phyloP scores from a whole-genome alignment of 1,284 basidiomycete genomes.

The Boletellus sp. region DNA sequence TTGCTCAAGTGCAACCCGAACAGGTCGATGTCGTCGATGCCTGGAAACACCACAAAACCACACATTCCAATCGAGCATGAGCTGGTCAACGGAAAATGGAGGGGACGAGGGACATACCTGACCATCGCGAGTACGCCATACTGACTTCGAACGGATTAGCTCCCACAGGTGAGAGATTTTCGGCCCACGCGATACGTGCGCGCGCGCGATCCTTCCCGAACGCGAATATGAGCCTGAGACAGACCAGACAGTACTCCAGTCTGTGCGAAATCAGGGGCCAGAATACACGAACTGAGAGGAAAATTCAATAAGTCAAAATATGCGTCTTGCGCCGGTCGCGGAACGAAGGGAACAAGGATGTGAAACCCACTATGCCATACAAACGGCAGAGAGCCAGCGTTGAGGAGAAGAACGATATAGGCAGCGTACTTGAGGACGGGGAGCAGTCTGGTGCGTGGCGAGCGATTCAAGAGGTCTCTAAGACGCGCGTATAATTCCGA shows the following conservation, averaged over 20 bases:
- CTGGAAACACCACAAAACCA: constrained; percentile 30
- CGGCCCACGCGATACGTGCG: constrained; percentile 42
- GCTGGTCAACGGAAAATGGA: not conserved
- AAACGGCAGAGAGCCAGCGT: constrained; percentile 56
- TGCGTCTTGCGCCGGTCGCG: not conserved
- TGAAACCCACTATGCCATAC: constrained; percentile 61
- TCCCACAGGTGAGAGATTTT: constrained; percentile 53
- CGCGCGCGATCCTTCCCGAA: constrained; percentile 35
- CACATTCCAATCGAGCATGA: not conserved
- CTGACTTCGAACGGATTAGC: constrained; percentile 49
- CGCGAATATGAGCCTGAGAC: constrained; percentile 41
- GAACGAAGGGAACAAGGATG: too few relatives aligned
- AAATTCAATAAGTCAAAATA: not conserved
- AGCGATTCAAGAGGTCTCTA: constrained; percentile 4
- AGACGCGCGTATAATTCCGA: constrained; percentile 7
- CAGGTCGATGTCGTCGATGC: constrained; percentile 61
- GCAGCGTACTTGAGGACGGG: constrained; percentile 33
- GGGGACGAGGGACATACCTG: constrained; percentile 43
- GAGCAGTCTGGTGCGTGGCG: constrained; percentile 5
- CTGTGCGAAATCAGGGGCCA: constrained; percentile 42
- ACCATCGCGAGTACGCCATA: constrained; percentile 45
- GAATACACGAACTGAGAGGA: constrained; percentile 53
- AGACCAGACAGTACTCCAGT: constrained; percentile 36
- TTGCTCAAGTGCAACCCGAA: constrained; percentile 73
- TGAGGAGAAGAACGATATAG: constrained; percentile 45